Percentiles rank a stretch among this genome's conserved stretches.
These are phyloP conservation scores for Epicoccum sorghinum DNA, from an alignment of 2,329 filamentous ascomycete genomes.

Conservation along the genomic window DNA sequence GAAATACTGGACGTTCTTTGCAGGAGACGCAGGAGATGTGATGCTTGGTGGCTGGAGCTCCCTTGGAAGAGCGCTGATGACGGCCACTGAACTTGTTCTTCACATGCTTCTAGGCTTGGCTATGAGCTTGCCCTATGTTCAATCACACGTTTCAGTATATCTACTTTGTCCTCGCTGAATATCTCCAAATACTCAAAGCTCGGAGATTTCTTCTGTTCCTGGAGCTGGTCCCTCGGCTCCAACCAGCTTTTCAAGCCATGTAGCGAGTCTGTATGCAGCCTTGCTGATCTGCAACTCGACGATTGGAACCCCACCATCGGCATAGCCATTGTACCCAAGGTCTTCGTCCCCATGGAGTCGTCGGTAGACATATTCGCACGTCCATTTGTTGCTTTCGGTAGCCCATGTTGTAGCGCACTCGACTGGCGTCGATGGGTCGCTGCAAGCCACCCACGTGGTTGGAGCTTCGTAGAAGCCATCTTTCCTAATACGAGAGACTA, in stretches of 20 bases:
- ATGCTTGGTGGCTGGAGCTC: constrained; percentile 1
- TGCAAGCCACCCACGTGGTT: constrained; percentile 46
- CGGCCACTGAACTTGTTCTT: background rate
- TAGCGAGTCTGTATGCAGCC: constrained; percentile 47
- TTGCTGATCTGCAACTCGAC: constrained; percentile 52
- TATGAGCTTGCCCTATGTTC: no score
- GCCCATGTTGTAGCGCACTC: constrained; percentile 48
- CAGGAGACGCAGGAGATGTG: constrained; percentile 1
- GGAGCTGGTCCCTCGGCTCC: constrained; percentile 8
- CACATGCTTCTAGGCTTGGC: no score
- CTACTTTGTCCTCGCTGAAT: no score
- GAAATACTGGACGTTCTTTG: background rate
- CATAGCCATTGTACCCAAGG: constrained; percentile 47
- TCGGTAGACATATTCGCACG: constrained; percentile 49
- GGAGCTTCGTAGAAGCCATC: constrained; percentile 46
- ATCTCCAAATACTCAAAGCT: constrained; percentile 15
- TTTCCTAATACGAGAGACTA: constrained; percentile 45
- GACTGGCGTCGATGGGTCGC: constrained; percentile 38
- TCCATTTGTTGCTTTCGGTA: constrained; percentile 48
- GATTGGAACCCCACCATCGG: constrained; percentile 46
- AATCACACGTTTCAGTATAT: no score
- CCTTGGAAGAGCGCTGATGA: constrained; percentile 1
- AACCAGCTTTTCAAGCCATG: constrained; percentile 49
- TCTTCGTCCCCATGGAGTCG: constrained; percentile 40
- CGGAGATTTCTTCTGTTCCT: constrained; percentile 23